phyloP scores from a whole-genome alignment of 768 basidiomycete species.

The Cubamyces sp. region DNA sequence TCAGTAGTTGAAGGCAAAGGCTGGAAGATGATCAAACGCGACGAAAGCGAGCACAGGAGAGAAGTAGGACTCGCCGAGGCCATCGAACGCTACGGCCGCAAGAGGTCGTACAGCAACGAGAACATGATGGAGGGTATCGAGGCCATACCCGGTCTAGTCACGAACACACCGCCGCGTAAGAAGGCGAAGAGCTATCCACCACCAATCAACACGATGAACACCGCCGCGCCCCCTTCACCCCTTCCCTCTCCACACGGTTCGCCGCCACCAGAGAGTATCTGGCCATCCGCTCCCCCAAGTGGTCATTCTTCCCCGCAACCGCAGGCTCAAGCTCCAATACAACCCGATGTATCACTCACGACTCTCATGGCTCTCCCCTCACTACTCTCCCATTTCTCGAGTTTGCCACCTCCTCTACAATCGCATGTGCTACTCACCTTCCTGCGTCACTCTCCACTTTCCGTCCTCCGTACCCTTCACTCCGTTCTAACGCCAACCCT shows the following conservation, averaged over 20 bases:
- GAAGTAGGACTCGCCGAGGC: conserved; percentile 76
- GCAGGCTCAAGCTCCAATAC: conserved; percentile 57
- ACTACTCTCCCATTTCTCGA: conserved; percentile 79
- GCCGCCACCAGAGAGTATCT: conserved; percentile 72
- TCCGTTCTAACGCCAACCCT: conserved; percentile 88
- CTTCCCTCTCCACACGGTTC: conserved; percentile 86
- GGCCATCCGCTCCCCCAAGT: conserved; percentile 84
- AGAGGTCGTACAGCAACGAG: conserved; percentile 57
- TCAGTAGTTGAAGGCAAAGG: conserved; percentile 65
- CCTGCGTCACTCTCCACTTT: conserved; percentile 87
- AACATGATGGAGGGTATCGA: conserved; percentile 79
- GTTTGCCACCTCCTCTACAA: conserved; percentile 80
- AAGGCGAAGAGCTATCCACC: conserved; percentile 67
- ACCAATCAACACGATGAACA: conserved; percentile 65
- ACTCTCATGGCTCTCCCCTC: conserved; percentile 86
- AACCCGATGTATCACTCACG: conserved; percentile 81
- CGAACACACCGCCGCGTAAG: conserved; percentile 67
- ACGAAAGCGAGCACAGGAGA: conserved; percentile 55
- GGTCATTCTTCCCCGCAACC: conserved; percentile 72
- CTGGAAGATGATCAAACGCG: conserved; percentile 76
- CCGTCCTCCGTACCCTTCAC: conserved; percentile 88
- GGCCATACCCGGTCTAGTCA: conserved; percentile 51
- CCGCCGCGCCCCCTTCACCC: conserved; percentile 82
- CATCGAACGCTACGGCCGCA: conserved; percentile 76
- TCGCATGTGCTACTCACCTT: conserved; percentile 93